Evolutionary conservation across 768 basidiomycete genomes (phyloP).

Genomic region (Podaxis sp.): DNA sequence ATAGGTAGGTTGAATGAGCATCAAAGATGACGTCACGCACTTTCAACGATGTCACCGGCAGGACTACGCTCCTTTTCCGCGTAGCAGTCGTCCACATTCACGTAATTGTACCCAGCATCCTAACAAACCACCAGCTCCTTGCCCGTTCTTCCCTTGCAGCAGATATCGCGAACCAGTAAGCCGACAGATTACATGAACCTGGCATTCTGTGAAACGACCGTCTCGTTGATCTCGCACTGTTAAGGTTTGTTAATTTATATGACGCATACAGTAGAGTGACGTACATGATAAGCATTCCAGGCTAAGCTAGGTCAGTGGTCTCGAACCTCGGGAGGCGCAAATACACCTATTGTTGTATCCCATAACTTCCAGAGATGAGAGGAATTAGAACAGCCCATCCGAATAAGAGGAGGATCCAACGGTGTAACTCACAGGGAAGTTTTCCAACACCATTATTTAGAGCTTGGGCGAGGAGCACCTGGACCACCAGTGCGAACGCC

Average conservation of each 20-base stretch:
- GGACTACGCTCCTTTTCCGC: constrained; percentile 53
- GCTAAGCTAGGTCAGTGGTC: neutral
- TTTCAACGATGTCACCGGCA: constrained; percentile 53
- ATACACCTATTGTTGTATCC: constrained; percentile 1
- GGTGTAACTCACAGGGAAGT: neutral
- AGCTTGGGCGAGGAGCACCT: neutral
- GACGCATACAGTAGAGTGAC: neutral
- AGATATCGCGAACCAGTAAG: constrained; percentile 36
- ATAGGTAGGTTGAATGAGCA: neutral
- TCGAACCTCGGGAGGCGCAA: neutral
- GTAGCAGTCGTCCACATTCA: constrained; percentile 69
- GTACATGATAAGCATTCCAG: constrained; percentile 5
- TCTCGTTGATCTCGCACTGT: constrained; percentile 61
- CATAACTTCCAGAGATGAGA: neutral
- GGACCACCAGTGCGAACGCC: neutral
- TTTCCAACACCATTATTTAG: constrained; percentile 13
- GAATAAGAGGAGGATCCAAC: neutral
- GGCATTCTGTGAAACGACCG: constrained; percentile 48
- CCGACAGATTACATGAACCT: constrained; percentile 50
- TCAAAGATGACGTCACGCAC: constrained; percentile 29
- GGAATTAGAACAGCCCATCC: neutral
- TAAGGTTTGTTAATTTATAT: neutral
- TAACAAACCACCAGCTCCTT: constrained; percentile 44
- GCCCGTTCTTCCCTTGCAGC: neutral
- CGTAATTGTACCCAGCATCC: constrained; percentile 55